Evolutionary conservation across 2,329 filamentous ascomycete genomes (phyloP).

Genomic region (Colletotrichum sp.): DNA sequence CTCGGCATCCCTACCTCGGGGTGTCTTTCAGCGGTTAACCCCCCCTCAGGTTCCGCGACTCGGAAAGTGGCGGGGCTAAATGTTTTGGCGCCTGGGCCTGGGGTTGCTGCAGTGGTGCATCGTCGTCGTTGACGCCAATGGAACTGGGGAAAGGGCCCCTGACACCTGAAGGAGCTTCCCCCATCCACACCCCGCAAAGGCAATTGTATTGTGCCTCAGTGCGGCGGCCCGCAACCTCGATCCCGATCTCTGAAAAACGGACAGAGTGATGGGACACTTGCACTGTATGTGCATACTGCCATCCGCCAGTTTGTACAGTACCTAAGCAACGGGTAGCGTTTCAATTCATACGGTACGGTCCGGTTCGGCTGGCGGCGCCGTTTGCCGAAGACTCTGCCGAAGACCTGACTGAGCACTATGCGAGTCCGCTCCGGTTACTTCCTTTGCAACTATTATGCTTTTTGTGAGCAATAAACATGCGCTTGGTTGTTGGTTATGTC

Average conservation of each 20-base stretch:
- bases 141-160: neutral
- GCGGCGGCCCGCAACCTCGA: neutral
- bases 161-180: neutral
- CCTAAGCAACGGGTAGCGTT: neutral
- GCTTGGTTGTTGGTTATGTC: neutral
- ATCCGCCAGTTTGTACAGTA: neutral
- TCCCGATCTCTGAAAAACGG: neutral
- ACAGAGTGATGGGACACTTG: neutral
- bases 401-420: neutral
- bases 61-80: conserved; percentile 23
- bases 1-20: neutral
- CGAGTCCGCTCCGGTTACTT: neutral
- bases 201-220: neutral
- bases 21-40: neutral
- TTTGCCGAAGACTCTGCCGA: conserved; percentile 16
- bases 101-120: neutral
- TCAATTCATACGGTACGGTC: neutral
- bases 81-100: conserved; percentile 14
- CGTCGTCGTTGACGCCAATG: neutral
- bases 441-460: neutral
- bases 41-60: conserved; percentile 15
- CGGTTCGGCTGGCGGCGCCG: conserved; percentile 7
- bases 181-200: conserved; percentile 12
- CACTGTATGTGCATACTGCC: neutral
- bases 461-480: neutral